Evolutionary conservation across 75 land plant species (phyloP).

Genomic region (Selaginella tamariscina): DNA sequence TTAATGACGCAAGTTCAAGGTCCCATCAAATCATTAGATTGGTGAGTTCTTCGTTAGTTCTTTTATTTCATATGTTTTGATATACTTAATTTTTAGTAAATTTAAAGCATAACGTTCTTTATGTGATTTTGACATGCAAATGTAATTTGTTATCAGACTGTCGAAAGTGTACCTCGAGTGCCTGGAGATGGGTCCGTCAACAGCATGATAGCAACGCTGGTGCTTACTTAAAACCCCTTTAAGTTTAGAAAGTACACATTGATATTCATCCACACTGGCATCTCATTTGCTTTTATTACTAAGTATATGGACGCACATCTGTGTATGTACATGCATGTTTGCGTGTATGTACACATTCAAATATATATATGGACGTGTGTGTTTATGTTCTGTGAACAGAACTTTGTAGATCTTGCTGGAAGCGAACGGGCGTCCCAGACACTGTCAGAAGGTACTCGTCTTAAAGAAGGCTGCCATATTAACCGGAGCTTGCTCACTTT

Average conservation of each 20-base stretch:
- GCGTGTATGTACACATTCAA: too few relatives aligned
- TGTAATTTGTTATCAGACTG: conserved; percentile 41
- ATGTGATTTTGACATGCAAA: background rate
- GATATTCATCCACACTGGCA: too few relatives aligned
- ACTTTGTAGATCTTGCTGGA: conserved; percentile 95
- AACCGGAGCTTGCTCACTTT: conserved; percentile 91
- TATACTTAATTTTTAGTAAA: background rate
- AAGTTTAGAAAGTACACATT: too few relatives aligned
- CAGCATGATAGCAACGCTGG: conserved; percentile 75
- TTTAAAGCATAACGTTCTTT: too few relatives aligned
- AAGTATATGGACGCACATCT: too few relatives aligned
- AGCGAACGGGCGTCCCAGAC: conserved; percentile 97
- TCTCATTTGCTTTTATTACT: too few relatives aligned
- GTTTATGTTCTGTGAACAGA: conserved; percentile 55
- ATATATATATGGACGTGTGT: too few relatives aligned
- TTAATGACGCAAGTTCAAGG: conserved; percentile 87
- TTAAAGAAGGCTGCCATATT: conserved; percentile 97
- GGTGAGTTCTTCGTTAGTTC: conserved; percentile 33
- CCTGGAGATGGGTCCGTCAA: conserved; percentile 34
- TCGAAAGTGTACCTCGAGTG: conserved; percentile 71
- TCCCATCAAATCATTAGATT: conserved; percentile 92
- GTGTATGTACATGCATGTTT: too few relatives aligned
- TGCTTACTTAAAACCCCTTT: conserved; percentile 16
- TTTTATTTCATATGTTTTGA: background rate
- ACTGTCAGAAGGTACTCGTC: conserved; percentile 58